Evolutionary conservation across 2,329 filamentous ascomycete genomes (phyloP).

Genomic region (Aspergillus persii): DNA sequence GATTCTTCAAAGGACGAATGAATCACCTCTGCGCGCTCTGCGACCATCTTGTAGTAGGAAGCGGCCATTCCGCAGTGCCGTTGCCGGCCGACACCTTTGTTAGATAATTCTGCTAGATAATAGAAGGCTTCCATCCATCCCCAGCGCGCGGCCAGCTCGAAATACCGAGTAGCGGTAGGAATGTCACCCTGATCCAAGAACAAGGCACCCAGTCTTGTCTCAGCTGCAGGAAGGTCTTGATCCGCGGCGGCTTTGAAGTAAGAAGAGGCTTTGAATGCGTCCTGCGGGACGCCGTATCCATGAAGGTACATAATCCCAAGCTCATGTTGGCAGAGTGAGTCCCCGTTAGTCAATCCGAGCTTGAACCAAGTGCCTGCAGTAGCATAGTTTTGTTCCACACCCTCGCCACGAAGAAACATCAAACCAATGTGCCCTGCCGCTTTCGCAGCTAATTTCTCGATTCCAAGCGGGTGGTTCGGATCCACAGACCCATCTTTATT

Average conservation of each 20-base stretch:
- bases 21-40: constrained; percentile 68
- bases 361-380: constrained; percentile 80
- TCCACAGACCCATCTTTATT: constrained; percentile 70
- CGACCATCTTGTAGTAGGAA: constrained; percentile 77
- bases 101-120: constrained; percentile 83
- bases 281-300: constrained; percentile 69
- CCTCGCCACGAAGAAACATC: constrained; percentile 88
- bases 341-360: constrained; percentile 70
- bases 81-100: constrained; percentile 76
- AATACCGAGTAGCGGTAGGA: constrained; percentile 76
- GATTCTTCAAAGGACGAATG: constrained; percentile 80
- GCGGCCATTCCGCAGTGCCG: constrained; percentile 74
- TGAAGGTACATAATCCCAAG: constrained; percentile 80
- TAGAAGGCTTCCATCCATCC: constrained; percentile 87
- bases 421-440: constrained; percentile 83
- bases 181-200: constrained; percentile 88
- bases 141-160: constrained; percentile 79
- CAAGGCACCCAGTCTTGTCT: constrained; percentile 77
- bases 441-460: constrained; percentile 77
- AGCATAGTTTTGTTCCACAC: constrained; percentile 72
- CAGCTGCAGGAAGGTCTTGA: constrained; percentile 74
- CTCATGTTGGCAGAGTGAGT: constrained; percentile 80
- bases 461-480: constrained; percentile 65
- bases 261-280: constrained; percentile 69
- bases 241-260: constrained; percentile 77